A percentile compares a stretch with the other conserved stretches of the same genome.
These are phyloP conservation scores for Erigeron canadensis DNA, from an alignment of 129 eudicot species.

Conservation along the genomic window DNA sequence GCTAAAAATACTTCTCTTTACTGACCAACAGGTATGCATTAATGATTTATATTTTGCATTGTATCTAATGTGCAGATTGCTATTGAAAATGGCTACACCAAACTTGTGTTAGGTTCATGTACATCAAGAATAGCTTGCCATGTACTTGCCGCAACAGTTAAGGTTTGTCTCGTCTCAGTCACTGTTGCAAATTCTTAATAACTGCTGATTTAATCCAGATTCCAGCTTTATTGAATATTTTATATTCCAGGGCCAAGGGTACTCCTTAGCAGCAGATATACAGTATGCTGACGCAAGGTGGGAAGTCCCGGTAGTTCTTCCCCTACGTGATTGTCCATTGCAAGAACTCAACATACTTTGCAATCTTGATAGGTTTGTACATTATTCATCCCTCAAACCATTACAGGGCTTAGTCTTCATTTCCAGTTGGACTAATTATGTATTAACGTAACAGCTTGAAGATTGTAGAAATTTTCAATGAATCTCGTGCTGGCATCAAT, in stretches of 20 bases:
- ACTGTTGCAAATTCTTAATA: background rate
- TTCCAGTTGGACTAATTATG: constrained; percentile 25
- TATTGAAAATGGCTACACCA: constrained; percentile 77
- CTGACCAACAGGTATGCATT: background rate
- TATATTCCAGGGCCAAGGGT: constrained; percentile 77
- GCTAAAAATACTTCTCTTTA: background rate
- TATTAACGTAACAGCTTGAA: constrained; percentile 70
- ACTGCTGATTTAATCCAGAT: background rate
- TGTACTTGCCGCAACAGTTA: constrained; percentile 84
- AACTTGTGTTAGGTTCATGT: constrained; percentile 85
- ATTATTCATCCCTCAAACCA: constrained; percentile 16
- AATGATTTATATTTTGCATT: background rate
- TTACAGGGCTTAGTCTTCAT: background rate
- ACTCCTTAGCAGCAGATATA: constrained; percentile 99
- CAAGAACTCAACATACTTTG: constrained; percentile 81
- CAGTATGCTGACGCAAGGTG: constrained; percentile 98
- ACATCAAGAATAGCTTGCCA: constrained; percentile 93
- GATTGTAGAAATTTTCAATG: constrained; percentile 50
- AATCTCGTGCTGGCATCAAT: constrained; percentile 71
- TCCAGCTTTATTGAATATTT: background rate
- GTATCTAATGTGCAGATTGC: constrained; percentile 62
- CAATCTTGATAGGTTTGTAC: constrained; percentile 78
- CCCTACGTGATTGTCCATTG: constrained; percentile 80
- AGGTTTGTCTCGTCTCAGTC: constrained; percentile 47
- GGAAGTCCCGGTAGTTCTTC: constrained; percentile 84